A percentile compares a stretch with the other conserved stretches of the same genome.
Conservation (phyloP, 257 asterid species). For the Primulina eburnea region DNA sequence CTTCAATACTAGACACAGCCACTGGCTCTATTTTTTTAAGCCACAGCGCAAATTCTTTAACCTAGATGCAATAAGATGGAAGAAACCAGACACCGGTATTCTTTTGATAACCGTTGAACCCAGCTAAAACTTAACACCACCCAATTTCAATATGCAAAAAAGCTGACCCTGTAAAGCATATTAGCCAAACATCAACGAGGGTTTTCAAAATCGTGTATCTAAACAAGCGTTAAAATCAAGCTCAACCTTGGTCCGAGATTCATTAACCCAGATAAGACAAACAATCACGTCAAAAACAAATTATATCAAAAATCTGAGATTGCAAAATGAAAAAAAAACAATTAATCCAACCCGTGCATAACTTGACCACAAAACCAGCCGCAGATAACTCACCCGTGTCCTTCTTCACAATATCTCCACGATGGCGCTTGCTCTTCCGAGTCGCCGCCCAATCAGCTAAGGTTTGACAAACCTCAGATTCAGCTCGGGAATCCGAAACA, state of each 20-base stretch:
- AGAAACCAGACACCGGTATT: no score
- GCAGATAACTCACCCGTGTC: conserved; percentile 43
- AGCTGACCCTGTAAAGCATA: neutral
- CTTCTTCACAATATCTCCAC: conserved; percentile 41
- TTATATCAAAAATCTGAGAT: neutral
- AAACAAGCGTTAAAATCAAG: neutral
- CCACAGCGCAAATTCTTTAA: no score
- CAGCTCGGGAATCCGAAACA: conserved; percentile 43
- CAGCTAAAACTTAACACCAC: neutral
- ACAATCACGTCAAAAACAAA: neutral
- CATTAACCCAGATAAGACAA: neutral
- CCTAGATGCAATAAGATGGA: no score
- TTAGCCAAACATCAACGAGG: neutral
- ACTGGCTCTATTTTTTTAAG: no score
- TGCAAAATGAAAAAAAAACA: neutral
- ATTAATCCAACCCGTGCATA: neutral
- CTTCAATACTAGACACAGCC: no score
- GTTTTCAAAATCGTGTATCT: no score
- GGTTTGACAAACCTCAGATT: conserved; percentile 38
- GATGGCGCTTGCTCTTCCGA: conserved; percentile 56
- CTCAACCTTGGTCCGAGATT: neutral
- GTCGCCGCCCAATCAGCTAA: conserved; percentile 64
- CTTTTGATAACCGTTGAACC: neutral
- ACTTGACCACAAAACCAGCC: conserved; percentile 18
- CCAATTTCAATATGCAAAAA: neutral